These are phyloP conservation scores for Penicillium sp. DNA, from an alignment of 2,329 filamentous ascomycete species.

Conservation along the genomic window DNA sequence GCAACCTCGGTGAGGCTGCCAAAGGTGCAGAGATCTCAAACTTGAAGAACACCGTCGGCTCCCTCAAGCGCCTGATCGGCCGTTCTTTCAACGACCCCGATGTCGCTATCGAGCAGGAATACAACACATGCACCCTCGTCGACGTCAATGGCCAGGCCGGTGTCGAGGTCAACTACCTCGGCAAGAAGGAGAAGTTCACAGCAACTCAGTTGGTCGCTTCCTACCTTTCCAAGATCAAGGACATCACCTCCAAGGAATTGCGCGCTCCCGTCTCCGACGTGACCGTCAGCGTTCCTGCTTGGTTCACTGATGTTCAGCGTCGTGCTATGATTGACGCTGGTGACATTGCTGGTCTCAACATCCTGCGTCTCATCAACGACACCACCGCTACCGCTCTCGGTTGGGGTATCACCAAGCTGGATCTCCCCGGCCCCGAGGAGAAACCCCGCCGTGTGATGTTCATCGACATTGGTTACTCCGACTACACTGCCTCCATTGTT, in stretches of 20 bases:
- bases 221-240: constrained; percentile 93
- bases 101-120: constrained; percentile 88
- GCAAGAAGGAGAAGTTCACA: constrained; percentile 94
- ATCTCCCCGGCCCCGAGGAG: constrained; percentile 85
- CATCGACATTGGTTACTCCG: constrained; percentile 93
- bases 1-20: constrained; percentile 90
- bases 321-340: constrained; percentile 85
- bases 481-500: constrained; percentile 90
- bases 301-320: constrained; percentile 96
- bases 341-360: constrained; percentile 89
- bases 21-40: constrained; percentile 99
- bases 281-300: constrained; percentile 89
- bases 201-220: constrained; percentile 90
- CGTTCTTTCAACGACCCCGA: constrained; percentile 86
- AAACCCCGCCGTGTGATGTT: constrained; percentile 88
- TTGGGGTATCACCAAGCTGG: constrained; percentile 96
- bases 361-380: constrained; percentile 94
- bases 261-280: constrained; percentile 89
- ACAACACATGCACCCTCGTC: constrained; percentile 78
- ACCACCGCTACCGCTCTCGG: constrained; percentile 94
- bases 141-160: constrained; percentile 94
- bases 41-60: constrained; percentile 96
- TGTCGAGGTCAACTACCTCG: constrained; percentile 87
- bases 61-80: constrained; percentile 88
- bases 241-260: constrained; percentile 81